Conservation (phyloP, 805 yeast genomes). For the Candida sphagnicola region DNA sequence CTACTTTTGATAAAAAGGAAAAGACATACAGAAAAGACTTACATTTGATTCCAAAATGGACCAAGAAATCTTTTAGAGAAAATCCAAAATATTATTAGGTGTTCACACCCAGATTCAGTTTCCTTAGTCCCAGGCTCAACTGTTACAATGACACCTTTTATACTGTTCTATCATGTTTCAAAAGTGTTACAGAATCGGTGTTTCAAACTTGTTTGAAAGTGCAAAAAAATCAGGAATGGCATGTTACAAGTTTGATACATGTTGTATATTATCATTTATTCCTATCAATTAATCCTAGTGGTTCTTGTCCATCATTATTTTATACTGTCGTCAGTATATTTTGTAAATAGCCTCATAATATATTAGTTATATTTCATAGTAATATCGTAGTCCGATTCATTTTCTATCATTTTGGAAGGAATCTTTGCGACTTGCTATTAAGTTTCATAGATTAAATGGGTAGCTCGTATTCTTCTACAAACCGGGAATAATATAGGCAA, state of each 20-base stretch:
- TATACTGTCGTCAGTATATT: neutral
- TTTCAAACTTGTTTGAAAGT: constrained; percentile 2
- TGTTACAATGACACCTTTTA: no score
- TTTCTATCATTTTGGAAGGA: no score
- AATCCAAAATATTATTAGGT: constrained; percentile 67
- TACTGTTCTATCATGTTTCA: no score
- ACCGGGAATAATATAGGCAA: no score
- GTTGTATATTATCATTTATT: neutral
- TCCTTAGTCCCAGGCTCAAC: no score
- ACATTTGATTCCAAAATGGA: constrained; percentile 90
- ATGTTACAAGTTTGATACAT: neutral
- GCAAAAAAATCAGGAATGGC: no score
- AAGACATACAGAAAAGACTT: constrained; percentile 83
- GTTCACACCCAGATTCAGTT: neutral
- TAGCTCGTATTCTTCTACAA: no score
- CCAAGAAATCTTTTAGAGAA: constrained; percentile 73
- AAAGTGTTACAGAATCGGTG: neutral
- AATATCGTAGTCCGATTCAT: no score
- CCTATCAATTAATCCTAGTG: neutral
- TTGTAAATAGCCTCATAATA: neutral
- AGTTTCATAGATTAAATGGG: no score
- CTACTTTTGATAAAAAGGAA: constrained; percentile 72
- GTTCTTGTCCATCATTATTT: neutral
- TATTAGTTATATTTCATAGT: no score
- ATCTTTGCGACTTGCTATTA: no score